These are phyloP conservation scores for Mycena vitilis DNA, from an alignment of 768 basidiomycete genomes.

Conservation along the genomic window DNA sequence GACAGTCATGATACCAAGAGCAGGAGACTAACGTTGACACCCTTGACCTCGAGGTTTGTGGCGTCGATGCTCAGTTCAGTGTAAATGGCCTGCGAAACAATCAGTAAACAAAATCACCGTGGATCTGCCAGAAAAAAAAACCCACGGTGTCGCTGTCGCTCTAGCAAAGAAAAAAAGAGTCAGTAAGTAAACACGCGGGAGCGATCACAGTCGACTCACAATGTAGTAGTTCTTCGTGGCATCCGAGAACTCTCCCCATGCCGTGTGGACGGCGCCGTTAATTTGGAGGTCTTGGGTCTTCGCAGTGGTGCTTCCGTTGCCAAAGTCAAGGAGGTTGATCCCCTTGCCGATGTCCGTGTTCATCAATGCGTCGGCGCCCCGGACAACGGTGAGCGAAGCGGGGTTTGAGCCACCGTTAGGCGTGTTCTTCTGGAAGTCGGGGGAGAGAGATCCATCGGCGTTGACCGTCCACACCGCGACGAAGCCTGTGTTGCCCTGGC, in stretches of 20 bases:
- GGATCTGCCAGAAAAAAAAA: not conserved
- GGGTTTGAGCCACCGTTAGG: constrained; percentile 47
- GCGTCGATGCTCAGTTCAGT: constrained; percentile 41
- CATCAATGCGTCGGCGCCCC: constrained; percentile 32
- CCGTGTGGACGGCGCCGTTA: constrained; percentile 35
- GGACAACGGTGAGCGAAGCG: constrained; percentile 43
- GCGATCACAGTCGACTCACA: constrained; percentile 29
- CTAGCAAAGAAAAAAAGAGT: not conserved
- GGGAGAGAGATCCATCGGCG: constrained; percentile 45
- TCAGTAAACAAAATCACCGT: not conserved
- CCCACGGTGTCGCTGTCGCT: constrained; percentile 25
- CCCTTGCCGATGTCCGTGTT: constrained; percentile 33
- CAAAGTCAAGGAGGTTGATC: constrained; percentile 32
- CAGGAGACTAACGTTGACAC: constrained; percentile 20
- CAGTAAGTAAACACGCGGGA: not conserved
- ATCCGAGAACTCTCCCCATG: constrained; percentile 39
- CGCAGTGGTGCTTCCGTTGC: constrained; percentile 16
- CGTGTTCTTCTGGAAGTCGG: constrained; percentile 42
- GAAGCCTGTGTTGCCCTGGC: constrained; percentile 45
- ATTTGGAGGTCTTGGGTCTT: constrained; percentile 27
- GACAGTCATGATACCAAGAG: not conserved
- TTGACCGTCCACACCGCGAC: constrained; percentile 51
- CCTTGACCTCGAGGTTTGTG: constrained; percentile 20
- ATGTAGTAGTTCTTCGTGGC: constrained; percentile 42
- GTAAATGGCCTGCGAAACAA: constrained; percentile 24